Evolutionary conservation across 257 asterid genomes (phyloP).

Genomic region (Solanum lycopersicoides): DNA sequence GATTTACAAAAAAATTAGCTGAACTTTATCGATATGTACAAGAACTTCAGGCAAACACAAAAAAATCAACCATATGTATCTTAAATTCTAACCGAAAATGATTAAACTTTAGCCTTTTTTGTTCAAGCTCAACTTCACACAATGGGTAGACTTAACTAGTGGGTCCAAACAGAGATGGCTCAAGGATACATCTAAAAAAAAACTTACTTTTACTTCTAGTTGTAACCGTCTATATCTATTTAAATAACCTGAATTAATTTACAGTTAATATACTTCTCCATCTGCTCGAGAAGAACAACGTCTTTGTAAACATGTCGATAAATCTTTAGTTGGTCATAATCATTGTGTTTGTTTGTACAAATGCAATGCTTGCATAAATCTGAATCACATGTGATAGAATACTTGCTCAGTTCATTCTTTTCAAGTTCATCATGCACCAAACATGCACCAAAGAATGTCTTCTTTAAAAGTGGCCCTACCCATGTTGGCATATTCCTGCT

Average conservation of each 20-base stretch:
- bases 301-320: slow-evolving; percentile 20
- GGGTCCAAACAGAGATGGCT: not conserved
- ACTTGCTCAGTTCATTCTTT: slow-evolving; percentile 27
- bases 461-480: slow-evolving; percentile 12
- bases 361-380: slow-evolving; percentile 27
- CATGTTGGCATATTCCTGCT: slow-evolving; percentile 5
- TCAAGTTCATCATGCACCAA: slow-evolving; percentile 2
- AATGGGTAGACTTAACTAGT: not conserved
- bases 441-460: slow-evolving; percentile 31
- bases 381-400: slow-evolving; percentile 20
- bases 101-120: not conserved
- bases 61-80: not conserved
- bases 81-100: not conserved
- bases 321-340: slow-evolving; percentile 6
- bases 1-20: not conserved
- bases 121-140: not conserved
- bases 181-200: not conserved
- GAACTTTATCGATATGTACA: not conserved
- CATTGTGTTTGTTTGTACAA: slow-evolving; percentile 1
- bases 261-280: slow-evolving; percentile 7
- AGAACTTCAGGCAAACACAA: not conserved
- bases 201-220: not conserved
- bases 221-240: not conserved
- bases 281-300: slow-evolving; percentile 11
- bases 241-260: slow-evolving; percentile 12